Evolutionary conservation across 192 early-diverging fungal species (phyloP), one percentile per base, ranked within the genome.

Genomic region (Phlyctochytrium planicorne): DNA sequence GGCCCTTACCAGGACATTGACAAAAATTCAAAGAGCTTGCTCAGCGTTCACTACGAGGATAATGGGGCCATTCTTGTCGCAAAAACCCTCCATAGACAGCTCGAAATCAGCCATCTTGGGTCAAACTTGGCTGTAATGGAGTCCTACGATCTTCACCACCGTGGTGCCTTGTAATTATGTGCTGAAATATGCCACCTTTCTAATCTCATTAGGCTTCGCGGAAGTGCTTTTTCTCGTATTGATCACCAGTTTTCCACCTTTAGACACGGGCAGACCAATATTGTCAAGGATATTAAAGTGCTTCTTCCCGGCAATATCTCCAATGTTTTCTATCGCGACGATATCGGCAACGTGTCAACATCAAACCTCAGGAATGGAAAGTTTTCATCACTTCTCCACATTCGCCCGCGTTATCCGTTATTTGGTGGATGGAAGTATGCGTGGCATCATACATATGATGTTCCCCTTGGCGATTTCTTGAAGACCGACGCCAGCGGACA

Each of bases 341-440:
- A 91, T 56, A 92, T 98, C 66, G 97, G 97, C 30, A 99, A 99
- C 75, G 93, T 99, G 60, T 96, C 94, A 6, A 99, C 97, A 14
- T 95, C 96, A 16, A 59, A 82, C 30, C 68, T 89, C 59, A 70
- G 76, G 40, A 53, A 82, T 32, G 86, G 84, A 17, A 57, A 61
- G 0, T 62, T 74, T 17, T 64, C 72, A 25, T 77, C 88, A 20
- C 68, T 90, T 16, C 76, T 99, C 71, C 84, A 89, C 37, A 77
- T 98, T n/a, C 77, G 74, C 34, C 95, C 97, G 33, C 88, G 97
- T 32, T 99, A 92, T 77, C 97, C 96, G 35, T 47, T 99, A 1
- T 91, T 90, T 75, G 97, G 97, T 59, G 93, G 93, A n/a, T 98
- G 96, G 96, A 91, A 90, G 69, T 98, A 96, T 70, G 92, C 90